Base-by-base conservation (phyloP, 2,329 filamentous ascomycete species). In the Gnomoniopsis sp. region DNA sequence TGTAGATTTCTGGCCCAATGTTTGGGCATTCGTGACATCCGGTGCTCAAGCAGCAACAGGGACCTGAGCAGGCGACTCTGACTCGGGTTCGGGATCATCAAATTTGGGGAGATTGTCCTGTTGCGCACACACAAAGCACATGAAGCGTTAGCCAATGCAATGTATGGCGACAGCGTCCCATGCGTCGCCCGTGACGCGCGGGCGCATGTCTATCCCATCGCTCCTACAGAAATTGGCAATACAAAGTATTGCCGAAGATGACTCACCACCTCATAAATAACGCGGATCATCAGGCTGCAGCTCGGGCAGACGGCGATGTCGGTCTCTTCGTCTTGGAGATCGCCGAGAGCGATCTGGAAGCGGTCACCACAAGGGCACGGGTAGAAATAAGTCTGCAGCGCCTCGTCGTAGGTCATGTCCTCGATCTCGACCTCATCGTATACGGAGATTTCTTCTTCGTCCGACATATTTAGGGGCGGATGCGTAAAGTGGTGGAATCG, bases 361-460 rank as follows among this genome's bases (percentile, higher is more conserved):
- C 90, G 86, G 77, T 99, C 95, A 78, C 95, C 95, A 75, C 95
- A 99, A 1, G 95, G 95, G 73, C 95, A 99, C 15, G 95, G 95
- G 73, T 96, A 96, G 76, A 93, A 89, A 78, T 96, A 99, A 67
- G 96, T 88, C 73, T 96, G 88, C 44, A 92, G 83, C 3, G 82
- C 80, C 49, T 86, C 78, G 74, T 97, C 92, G 73, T 85, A 97
- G 69, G 90, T 95, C 92, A 97, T 96, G 76, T 99, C 95, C 74
- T 98, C 93, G 78, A 98, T 97, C 74, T 98, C 93, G 75, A 98
- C 93, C 75, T 97, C 93, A 70, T 98, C 93, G 79, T 97, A 98
- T 72, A 96, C 90, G 66, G 88, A 86, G 58, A 88, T 74, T 36
- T 77, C 72, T 50, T 78, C 77, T 64, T 88, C 83, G 70, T 87